Base-by-base conservation (phyloP, 23 red algal species). In the Gracilariopsis chorda region DNA sequence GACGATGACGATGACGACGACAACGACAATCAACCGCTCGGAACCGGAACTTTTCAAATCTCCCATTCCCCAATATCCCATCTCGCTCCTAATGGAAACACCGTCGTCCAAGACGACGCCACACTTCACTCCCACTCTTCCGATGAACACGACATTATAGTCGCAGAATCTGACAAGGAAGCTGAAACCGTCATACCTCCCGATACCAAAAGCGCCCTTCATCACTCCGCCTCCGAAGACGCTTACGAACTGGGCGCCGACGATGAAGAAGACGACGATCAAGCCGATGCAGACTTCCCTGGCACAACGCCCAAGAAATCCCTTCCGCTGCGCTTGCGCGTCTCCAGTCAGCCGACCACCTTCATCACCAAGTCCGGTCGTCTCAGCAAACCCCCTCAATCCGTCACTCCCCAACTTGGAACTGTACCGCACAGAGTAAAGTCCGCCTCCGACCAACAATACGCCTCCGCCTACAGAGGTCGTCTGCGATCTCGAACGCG, bases 331-430 rank as follows among this genome's bases (percentile, higher is more conserved):
- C 76, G 76, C 4, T 48, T 80, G 0, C 76, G 36, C 30, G 17
- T 80, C 7, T 73, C 67, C 2, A 35, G 76, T 45, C 76, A 45
- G 35, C 20, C 30, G 4, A 11, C 48, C 43, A 27, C 48, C 30
- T 39, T 80, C 30, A 23, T 89, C 41, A 89, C 85, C 58, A 73
- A 76, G 19, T 89, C 85, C 16, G 85, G 85, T 42, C 65, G 85
- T 17, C 21, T 77, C 21, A 70, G 61, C 53, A 89, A 78, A 45
- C 85, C 85, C 2, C 85, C 68, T 44, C 44, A 89, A 64, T 24
- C 51, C 41, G 85, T 49, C 19, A 33, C 51, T 32, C 85, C 85
- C 6, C 4, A 89, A 37, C 48, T 69, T 72, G 51, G 58, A 14
- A 3, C 70, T 8, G 34, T 36, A n/a, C 48, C 52, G 35, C 45